phyloP scores from a whole-genome alignment of 2,329 filamentous ascomycete genomes.

The Aspergillus neotritici region DNA sequence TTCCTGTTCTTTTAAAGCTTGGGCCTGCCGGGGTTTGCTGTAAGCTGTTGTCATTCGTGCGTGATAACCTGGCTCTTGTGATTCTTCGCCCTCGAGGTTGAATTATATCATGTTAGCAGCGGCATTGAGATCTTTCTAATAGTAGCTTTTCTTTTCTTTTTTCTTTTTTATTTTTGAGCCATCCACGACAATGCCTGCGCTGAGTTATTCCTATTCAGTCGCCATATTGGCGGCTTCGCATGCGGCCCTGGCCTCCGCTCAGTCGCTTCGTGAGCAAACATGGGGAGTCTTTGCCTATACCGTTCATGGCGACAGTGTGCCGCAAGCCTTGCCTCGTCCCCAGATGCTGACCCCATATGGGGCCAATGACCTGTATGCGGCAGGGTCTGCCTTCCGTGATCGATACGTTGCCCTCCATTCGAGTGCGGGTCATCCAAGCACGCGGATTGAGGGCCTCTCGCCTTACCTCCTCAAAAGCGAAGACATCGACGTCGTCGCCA shows the following conservation, averaged over 20 bases:
- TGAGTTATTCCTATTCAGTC: constrained; percentile 1
- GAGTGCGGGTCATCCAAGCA: constrained; percentile 20
- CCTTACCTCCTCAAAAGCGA: constrained; percentile 40
- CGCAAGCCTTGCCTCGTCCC: constrained; percentile 34
- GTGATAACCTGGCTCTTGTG: no score
- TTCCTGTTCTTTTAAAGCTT: no score
- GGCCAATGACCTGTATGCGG: constrained; percentile 48
- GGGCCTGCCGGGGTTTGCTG: no score
- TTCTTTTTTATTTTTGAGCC: no score
- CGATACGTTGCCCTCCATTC: constrained; percentile 44
- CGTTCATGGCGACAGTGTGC: constrained; percentile 52
- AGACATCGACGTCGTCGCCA: constrained; percentile 45
- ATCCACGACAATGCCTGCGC: no score
- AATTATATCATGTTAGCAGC: no score
- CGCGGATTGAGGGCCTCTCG: constrained; percentile 43
- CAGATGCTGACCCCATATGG: constrained; percentile 48
- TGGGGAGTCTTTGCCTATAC: constrained; percentile 51
- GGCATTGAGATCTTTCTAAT: no score
- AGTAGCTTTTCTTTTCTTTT: no score
- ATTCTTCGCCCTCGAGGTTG: no score
- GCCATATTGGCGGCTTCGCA: constrained; percentile 14
- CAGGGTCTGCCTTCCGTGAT: constrained; percentile 48
- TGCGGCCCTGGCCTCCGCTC: constrained; percentile 15
- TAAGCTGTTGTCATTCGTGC: no score
- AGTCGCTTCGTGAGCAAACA: constrained; percentile 30